Evolutionary conservation across 768 basidiomycete genomes (phyloP), one percentile per base, ranked within the genome.

Genomic region (Calocybe gangraenosa): DNA sequence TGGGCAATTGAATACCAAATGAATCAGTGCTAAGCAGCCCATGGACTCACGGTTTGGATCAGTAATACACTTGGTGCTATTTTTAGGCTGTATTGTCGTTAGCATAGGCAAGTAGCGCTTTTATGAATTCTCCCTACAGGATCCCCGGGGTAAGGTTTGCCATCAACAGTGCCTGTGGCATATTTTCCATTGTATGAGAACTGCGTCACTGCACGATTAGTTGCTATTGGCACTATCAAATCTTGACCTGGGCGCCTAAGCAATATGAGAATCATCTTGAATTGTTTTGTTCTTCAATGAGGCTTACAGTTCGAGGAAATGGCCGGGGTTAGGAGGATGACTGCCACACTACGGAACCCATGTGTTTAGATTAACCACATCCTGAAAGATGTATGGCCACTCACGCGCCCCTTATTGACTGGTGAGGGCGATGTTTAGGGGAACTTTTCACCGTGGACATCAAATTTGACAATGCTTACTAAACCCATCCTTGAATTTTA

Each of bases 201-300:
- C 4, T 65, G 53, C 15, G 76, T 79, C 49, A 68, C 60, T 23
- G 67, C 78, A 13, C 71, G 70, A 55, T 79, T 78, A 5, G 66
- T 62, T 3, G 72, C 70, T 20, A 78, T 64, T 55, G 78, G 75
- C n/a, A 77, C 68, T 1, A 65, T 67, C 55, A 78, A 77, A 28
- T 62, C 58, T 32, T 65, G 60, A 28, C 75, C 75, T 2, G 73
- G 76, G 7, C 76, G 78, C 8, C 76, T 76, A 13, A 2, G 8
- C 39, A 19, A 10, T 2, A 18, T 0, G n/a, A 6, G 32, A 9
- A 37, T n/a, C n/a, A n/a, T n/a, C n/a, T n/a, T n/a, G n/a, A n/a
- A n/a, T n/a, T 18, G 37, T 15, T 46, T 1, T 23, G 36, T 17
- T 36, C n/a, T 19, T 34, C n/a, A n/a, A 3, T 25, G n/a, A 1